Conservation (phyloP, 78 protist genomes). For the Cavenderia fasciculata region DNA sequence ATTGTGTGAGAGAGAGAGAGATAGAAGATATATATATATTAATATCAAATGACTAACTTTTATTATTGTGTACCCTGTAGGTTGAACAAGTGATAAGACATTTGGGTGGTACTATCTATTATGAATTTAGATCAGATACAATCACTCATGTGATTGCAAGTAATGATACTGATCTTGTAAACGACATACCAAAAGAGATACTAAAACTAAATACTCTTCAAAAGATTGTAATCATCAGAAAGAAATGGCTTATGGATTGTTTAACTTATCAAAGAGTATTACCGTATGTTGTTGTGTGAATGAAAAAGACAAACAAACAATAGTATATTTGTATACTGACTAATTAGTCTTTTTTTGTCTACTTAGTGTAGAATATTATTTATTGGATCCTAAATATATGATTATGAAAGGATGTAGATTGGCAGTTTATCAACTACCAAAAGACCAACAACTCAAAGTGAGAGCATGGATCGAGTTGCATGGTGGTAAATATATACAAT, state of each 20-base stretch:
- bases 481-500: not conserved
- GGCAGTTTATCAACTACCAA: not conserved
- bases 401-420: conserved; percentile 7
- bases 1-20: too few relatives aligned
- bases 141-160: conserved; percentile 1
- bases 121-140: too few relatives aligned
- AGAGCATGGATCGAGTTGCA: conserved; percentile 13
- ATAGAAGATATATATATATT: too few relatives aligned
- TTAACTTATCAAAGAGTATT: not conserved
- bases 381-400: conserved; percentile 1
- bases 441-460: not conserved
- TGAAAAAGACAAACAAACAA: not conserved
- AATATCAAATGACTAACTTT: too few relatives aligned
- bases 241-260: conserved; percentile 11
- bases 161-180: too few relatives aligned
- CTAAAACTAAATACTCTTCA: conserved; percentile 2
- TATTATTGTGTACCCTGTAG: too few relatives aligned
- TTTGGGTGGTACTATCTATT: not conserved
- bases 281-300: conserved; percentile 21
- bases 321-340: not conserved
- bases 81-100: not conserved
- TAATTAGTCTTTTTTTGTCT: not conserved
- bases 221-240: conserved; percentile 2
- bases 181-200: conserved; percentile 2
- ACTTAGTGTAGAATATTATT: not conserved